Evolutionary conservation across 2,329 filamentous ascomycete species (phyloP).

Genomic region (Fusarium napiforme): DNA sequence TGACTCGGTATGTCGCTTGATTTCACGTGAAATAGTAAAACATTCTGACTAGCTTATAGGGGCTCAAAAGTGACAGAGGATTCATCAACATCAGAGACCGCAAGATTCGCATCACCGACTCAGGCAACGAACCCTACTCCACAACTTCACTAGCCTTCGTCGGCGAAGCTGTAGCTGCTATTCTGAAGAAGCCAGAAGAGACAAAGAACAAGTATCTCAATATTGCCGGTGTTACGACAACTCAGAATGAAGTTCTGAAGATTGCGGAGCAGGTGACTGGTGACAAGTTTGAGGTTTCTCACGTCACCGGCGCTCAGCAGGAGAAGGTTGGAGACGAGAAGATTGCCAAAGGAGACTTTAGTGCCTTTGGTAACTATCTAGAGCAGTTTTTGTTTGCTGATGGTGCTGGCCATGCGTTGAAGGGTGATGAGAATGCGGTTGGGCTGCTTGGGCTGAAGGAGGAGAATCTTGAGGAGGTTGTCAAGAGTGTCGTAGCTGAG

Average conservation of each 20-base stretch:
- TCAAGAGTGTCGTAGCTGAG: not conserved
- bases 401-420: not conserved
- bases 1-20: not conserved
- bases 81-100: conserved; percentile 6
- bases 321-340: conserved; percentile 14
- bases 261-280: not conserved
- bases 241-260: conserved; percentile 1
- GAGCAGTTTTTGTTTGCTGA: conserved; percentile 14
- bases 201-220: conserved; percentile 10
- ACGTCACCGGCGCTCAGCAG: not conserved
- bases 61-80: not conserved
- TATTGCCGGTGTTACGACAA: conserved; percentile 6
- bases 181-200: not conserved
- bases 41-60: not conserved
- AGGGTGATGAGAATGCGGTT: not conserved
- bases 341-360: conserved; percentile 1
- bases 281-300: conserved; percentile 6
- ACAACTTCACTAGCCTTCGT: not conserved
- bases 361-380: conserved; percentile 12
- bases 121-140: conserved; percentile 8
- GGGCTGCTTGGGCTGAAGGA: not conserved
- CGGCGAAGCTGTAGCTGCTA: not conserved
- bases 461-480: not conserved
- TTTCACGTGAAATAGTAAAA: rapidly evolving
- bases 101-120: conserved; percentile 14